Evolutionary conservation across 2,329 filamentous ascomycete species (phyloP), one percentile per base, ranked within the genome.

Genomic region (Cladosporium velox): DNA sequence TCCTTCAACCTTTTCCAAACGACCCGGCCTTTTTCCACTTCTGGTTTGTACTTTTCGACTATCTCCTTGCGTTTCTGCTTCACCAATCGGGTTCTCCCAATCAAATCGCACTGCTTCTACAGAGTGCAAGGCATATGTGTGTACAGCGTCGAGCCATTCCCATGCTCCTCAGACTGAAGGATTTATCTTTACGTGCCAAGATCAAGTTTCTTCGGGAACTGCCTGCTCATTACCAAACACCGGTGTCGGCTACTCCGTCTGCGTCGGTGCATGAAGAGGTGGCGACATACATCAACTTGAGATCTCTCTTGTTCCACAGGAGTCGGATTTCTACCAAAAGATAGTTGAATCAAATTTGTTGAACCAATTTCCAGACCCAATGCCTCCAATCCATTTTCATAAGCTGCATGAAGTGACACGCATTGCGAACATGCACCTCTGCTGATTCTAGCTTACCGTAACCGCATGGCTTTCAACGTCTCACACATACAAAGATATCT

Each of bases 171-270:
- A 80, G 84, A 85, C 86, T 89, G 87, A 89, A 89, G 87, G 87
- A 88, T 84, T 67, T 38, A 78, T 79, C 80, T 82, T 75, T 75
- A 81, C 86, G 85, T 89, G 87, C 87, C 87, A 81, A 90, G 82
- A 90, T 81, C 78, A 79, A 75, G 63, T 58, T 55, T 61, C 67
- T 69, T 69, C 67, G 69, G 68, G 65, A 63, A 76, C 69, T 72
- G 71, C 80, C 80, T 76, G 77, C 78, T 81, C 79, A 88, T 88
- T 88, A 89, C 87, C 87, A 89, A 89, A 87, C 86, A 88, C 83
- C 79, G 79, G 78, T 80, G 79, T 79, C 82, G 77, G 72, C 28
- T 69, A 70, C 75, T 78, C 80, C 73, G 78, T 85, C 80, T 84
- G 82, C 79, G 80, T 80, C 30, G 81, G 85, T 88, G 86, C 85